Evolutionary conservation across 176 grass and related monocot species (phyloP), one percentile per base, ranked within the genome.

Genomic region (Triticum urartu): DNA sequence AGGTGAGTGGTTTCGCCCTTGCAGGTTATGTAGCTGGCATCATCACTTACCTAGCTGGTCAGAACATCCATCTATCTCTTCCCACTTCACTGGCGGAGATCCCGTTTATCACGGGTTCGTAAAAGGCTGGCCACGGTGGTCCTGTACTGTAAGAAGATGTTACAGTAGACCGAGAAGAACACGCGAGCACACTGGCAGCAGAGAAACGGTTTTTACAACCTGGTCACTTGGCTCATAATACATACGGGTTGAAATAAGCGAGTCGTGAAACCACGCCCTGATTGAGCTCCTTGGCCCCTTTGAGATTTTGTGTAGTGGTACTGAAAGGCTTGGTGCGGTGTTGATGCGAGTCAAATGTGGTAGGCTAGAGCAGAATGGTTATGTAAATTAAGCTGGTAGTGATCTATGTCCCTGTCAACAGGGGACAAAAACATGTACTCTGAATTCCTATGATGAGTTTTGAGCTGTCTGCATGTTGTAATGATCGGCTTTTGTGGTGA

Each of bases 1-100:
- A 95, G 93, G 96, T 95, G 64, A 98, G 92, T 20, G 96, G 96
- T 30, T 98, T 94, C 75, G 93, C 96, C n/a, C 88, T 98, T 85
- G 93, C 93, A 69, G 96, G 96, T 65, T 98, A 98, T 85, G 88
- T 90, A 67, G 93, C 96, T 21, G 96, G 96, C 75, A 94, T 98
- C 74, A 75, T 94, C 35, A 73, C 90, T 9, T 98, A 95, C 50
- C 79, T 98, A 81, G 96, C 85, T 42, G 66, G 48, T 75, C 92
- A 74, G 85, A 94, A 94, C 68, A 68, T 95, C 56, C 81, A 90
- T 77, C 3, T 94, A 63, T 81, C 81, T 17, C 86, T 98, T 85
- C 92, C 96, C 26, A 87, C 77, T 75, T 95, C 92, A 43, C 83
- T 92, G 21, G 90, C 90, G 68, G 89, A 92, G 50, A 90, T 95